A percentile compares a stretch with the other conserved stretches of the same genome.
Conservation (phyloP, 2,329 filamentous ascomycete genomes). For the Pseudodiploospora longispora region DNA sequence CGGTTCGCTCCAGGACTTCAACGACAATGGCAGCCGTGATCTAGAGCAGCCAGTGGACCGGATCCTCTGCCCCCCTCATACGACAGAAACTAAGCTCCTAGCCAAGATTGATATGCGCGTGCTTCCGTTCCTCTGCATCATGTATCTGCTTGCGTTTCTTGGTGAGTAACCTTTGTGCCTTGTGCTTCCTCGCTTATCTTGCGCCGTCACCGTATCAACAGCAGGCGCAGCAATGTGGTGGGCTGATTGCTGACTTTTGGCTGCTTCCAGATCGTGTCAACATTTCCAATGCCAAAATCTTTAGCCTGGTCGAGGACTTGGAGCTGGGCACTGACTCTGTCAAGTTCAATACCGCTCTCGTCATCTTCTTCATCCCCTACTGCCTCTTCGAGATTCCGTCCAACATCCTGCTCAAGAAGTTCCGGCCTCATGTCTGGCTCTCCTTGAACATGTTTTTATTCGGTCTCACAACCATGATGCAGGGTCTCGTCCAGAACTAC, state of each 20-base stretch:
- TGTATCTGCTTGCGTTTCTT: slow-evolving; percentile 64
- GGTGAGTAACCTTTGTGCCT: slow-evolving; percentile 23
- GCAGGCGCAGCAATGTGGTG: not conserved
- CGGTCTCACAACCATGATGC: slow-evolving; percentile 64
- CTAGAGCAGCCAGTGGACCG: not conserved
- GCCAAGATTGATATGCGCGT: slow-evolving; percentile 63
- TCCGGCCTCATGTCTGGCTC: slow-evolving; percentile 60
- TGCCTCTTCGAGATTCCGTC: slow-evolving; percentile 64
- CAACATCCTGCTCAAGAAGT: slow-evolving; percentile 56
- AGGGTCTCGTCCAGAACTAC: slow-evolving; percentile 74
- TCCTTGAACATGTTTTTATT: slow-evolving; percentile 79
- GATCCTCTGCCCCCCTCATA: slow-evolving; percentile 40
- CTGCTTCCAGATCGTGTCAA: slow-evolving; percentile 54
- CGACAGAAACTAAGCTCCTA: slow-evolving; percentile 57
- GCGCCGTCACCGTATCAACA: not conserved
- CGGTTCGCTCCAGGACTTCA: slow-evolving; percentile 8
- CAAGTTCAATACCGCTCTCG: slow-evolving; percentile 67
- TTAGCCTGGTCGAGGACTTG: slow-evolving; percentile 56
- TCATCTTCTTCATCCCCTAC: slow-evolving; percentile 78
- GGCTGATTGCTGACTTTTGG: not conserved
- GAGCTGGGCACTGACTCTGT: slow-evolving; percentile 35
- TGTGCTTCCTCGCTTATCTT: not conserved
- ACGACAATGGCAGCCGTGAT: slow-evolving; percentile 6
- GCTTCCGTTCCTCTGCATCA: slow-evolving; percentile 62
- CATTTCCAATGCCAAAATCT: slow-evolving; percentile 68